Evolutionary conservation across 805 yeast species (phyloP), one percentile per base, ranked within the genome.

Genomic region (Candida qinlingensis): DNA sequence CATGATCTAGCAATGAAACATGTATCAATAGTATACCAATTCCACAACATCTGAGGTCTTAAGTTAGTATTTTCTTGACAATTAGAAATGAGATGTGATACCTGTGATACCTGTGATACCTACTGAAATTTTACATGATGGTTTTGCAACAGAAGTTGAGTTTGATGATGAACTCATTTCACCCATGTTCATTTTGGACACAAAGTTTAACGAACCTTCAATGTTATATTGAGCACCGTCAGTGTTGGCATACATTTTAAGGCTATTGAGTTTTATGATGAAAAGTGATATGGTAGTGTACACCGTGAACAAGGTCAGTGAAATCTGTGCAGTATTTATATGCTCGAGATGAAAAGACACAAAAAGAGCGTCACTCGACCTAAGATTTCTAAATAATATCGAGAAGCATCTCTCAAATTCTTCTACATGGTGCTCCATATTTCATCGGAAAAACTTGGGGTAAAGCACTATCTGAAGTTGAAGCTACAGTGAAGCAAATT

Each of bases 1-100:
- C 90, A 83, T 31, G 82, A 66, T 41, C 63, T 68, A 7, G 87
- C 73, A 51, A 84, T 70, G 58, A 83, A 83, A 60, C 88, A 84
- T 5, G 83, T 67, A 54, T 83, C 82, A 30, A 82, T 71, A 0
- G 86, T 81, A 55, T 80, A 70, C 88, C 89, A 83, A 61, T 83
- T 84, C 88, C 89, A 84, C 51, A 80, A 63, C 89, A 83, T 83
- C 49, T 53, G 8, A n/a, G 13, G 36, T 3, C 12, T 2, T 34
- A 9, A 37, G 40, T 42, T 28, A 42, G 45, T 36, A 30, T 27
- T 6, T 2, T 19, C 19, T 19, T 19, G 19, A 19, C 19, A 19
- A 3, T 19, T 19, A 3, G 19, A 19, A 19, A 19, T 19, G 19
- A 19, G 19, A 19, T 19, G 19, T 19, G 19, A 19, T 25, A 52